A percentile compares a stretch with the other conserved stretches of the same genome.
These are phyloP conservation scores for Zygosaccharomyces gambellarensis DNA, from an alignment of 805 yeast genomes.

Conservation along the genomic window DNA sequence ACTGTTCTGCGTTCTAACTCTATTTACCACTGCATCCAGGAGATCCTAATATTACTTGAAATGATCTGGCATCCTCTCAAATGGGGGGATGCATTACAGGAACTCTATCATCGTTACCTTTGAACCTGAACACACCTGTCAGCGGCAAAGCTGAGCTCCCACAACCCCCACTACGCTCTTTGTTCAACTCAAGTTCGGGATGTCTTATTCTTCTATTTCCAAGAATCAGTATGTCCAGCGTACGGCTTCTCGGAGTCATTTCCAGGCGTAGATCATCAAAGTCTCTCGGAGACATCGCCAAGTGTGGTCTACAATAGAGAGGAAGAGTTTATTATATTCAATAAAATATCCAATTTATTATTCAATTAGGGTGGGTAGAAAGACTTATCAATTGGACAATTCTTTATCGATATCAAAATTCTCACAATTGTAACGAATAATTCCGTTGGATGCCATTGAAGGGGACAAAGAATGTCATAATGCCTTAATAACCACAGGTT, in stretches of 20 bases:
- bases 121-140: too few species aligned
- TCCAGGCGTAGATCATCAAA: neutral
- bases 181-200: too few species aligned
- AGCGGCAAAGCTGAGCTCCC: too few species aligned
- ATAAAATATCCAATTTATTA: neutral
- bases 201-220: too few species aligned
- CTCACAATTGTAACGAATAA: neutral
- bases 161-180: too few species aligned
- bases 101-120: too few species aligned
- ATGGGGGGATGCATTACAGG: too few species aligned
- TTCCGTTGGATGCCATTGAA: neutral
- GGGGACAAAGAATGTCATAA: neutral
- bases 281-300: slow-evolving; percentile 2
- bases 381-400: neutral
- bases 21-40: too few species aligned
- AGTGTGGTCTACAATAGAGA: neutral
- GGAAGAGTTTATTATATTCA: neutral
- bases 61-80: too few species aligned
- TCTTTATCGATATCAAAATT: too few species aligned
- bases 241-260: neutral
- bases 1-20: too few species aligned
- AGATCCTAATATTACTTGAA: too few species aligned
- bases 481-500: neutral
- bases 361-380: neutral
- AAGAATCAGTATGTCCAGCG: neutral